These are phyloP conservation scores for Sugiyamaella valdiviana DNA, from an alignment of 805 yeast genomes.

Conservation along the genomic window DNA sequence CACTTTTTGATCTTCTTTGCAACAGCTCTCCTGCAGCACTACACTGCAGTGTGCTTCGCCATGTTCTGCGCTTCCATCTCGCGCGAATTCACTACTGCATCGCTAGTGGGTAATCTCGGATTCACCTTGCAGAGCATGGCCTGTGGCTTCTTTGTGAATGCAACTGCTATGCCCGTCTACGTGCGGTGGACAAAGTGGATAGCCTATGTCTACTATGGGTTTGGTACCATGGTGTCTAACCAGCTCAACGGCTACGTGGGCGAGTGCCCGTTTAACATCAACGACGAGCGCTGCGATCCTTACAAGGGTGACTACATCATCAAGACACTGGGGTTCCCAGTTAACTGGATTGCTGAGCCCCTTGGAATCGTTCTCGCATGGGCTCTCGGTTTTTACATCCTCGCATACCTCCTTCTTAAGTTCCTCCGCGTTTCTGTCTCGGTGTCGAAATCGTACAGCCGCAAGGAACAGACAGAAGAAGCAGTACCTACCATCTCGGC, in stretches of 20 bases:
- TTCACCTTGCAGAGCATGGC: conserved; percentile 72
- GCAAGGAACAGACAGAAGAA: conserved; percentile 10
- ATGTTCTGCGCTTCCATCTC: conserved; percentile 47
- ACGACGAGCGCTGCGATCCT: conserved; percentile 38
- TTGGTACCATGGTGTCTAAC: conserved; percentile 61
- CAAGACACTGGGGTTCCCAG: conserved; percentile 51
- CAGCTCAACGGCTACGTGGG: conserved; percentile 60
- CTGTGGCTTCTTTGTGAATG: conserved; percentile 74
- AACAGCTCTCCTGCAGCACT: conserved; percentile 48
- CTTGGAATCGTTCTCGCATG: conserved; percentile 53
- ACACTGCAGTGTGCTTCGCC: conserved; percentile 52
- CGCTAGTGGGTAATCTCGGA: conserved; percentile 54
- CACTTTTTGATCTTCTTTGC: conserved; percentile 61
- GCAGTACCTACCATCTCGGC: not conserved
- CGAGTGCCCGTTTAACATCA: conserved; percentile 42
- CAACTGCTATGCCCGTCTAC: conserved; percentile 70
- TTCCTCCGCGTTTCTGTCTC: conserved; percentile 47
- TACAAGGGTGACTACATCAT: conserved; percentile 53
- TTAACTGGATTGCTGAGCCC: conserved; percentile 62
- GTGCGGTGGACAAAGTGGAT: conserved; percentile 79
- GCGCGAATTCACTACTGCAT: conserved; percentile 55
- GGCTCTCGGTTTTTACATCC: conserved; percentile 47
- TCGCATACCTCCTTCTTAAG: conserved; percentile 44
- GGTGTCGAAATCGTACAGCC: conserved; percentile 36
- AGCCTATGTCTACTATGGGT: conserved; percentile 72